Evolutionary conservation across 139 green algal species (phyloP).

Genomic region (Coelastrella sp.): DNA sequence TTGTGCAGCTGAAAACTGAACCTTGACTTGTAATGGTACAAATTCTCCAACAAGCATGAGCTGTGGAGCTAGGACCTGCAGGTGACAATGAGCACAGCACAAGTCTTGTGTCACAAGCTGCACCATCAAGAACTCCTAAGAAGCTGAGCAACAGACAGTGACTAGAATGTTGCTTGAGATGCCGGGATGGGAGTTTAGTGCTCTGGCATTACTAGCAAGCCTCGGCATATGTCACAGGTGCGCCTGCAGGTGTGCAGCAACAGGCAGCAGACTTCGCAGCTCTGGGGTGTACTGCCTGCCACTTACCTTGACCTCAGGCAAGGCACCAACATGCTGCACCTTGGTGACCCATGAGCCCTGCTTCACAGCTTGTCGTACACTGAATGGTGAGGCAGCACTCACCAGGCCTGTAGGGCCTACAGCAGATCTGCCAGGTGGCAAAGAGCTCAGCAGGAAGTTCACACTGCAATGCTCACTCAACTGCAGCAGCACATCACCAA

Average conservation of each 20-base stretch:
- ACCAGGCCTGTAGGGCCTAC: conserved; percentile 31
- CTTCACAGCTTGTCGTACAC: conserved; percentile 7
- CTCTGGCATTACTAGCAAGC: no score
- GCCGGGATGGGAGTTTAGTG: no score
- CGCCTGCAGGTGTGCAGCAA: no score
- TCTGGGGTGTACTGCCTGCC: no score
- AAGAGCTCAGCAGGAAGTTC: conserved; percentile 45
- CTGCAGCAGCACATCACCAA: conserved; percentile 46
- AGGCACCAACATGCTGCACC: conserved; percentile 52
- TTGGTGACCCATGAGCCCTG: conserved; percentile 27
- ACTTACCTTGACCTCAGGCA: conserved; percentile 49
- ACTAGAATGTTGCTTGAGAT: no score
- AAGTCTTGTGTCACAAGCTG: neutral
- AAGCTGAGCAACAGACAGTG: no score
- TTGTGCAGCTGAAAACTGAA: neutral
- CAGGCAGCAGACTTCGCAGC: no score
- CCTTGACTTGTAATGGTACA: neutral
- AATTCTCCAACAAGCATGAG: conserved; percentile 39
- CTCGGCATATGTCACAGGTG: no score
- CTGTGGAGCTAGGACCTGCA: conserved; percentile 5
- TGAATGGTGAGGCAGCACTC: conserved; percentile 11
- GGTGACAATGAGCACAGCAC: no score
- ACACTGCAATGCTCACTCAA: conserved; percentile 51
- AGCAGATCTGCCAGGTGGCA: conserved; percentile 45
- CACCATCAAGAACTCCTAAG: conserved; percentile 2